Evolutionary conservation across 2,329 filamentous ascomycete genomes (phyloP), one percentile per base, ranked within the genome.

Genomic region (Pezicula rhizophila): DNA sequence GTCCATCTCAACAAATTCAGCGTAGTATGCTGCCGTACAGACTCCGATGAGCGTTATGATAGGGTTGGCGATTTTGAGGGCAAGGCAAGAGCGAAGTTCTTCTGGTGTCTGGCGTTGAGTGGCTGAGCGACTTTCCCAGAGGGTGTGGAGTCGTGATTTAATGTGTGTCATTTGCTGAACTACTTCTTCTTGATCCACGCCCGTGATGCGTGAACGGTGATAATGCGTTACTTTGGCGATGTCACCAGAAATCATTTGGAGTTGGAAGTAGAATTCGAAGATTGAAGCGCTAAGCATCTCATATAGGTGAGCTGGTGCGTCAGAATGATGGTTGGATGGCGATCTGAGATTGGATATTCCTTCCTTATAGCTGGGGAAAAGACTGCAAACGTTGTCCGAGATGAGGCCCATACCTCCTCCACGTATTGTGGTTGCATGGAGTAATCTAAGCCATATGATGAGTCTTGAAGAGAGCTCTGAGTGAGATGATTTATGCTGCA

Each of bases 181-280:
- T 2, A 59, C 58, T 20, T 59, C 58, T 10, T 54, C 52, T 35
- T 60, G 58, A 15, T 60, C 58, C 6, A 20, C 40, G 4, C 50
- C 50, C 3, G 51, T 57, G n/a, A 48, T 57, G 14, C 57, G 55
- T 12, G 58, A 57, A 17, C 57, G 58, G 38, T 55, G 58, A 33
- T 60, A 60, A 25, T 59, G 58, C 8, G 56, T 59, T 11, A 57
- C 23, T 4, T 50, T 37, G 6, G 53, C 52, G 12, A 59, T 52
- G n/a, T 56, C 40, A 7, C 48, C 48, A 2, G 57, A 59, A 4
- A 60, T 35, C 5, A 46, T 42, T 45, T 60, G 57, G 5, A 60
- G 52, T 5, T 41, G 47, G 34, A 51, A 53, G 45, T 60, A 60
- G 33, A 58, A 58, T 2, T 52, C 48, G 37, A 57, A 58, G 2